phyloP scores from a whole-genome alignment of 1,284 basidiomycete species.

The Entoloma clypeatum region DNA sequence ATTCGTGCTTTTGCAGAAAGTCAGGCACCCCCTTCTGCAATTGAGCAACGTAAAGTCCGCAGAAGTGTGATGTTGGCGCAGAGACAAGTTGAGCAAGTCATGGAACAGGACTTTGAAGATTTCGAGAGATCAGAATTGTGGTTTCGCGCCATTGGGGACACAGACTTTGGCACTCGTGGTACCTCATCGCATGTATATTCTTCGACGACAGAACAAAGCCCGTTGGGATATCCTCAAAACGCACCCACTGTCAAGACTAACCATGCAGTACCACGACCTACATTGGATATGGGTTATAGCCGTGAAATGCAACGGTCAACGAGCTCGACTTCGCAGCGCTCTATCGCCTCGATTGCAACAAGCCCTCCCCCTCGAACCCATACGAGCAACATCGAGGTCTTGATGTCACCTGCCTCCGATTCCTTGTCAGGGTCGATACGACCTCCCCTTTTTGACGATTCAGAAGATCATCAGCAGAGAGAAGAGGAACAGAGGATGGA shows the following conservation, averaged over 20 bases:
- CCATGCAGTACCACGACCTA: slow-evolving; percentile 20
- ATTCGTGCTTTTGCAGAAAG: slow-evolving; percentile 66
- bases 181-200: slow-evolving; percentile 21
- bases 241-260: slow-evolving; percentile 21
- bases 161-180: slow-evolving; percentile 41
- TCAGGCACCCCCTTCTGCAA: slow-evolving; percentile 41
- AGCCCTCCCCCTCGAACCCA: slow-evolving; percentile 31
- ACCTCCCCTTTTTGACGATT: slow-evolving; percentile 78
- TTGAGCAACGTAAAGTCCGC: slow-evolving; percentile 61
- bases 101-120: slow-evolving; percentile 89
- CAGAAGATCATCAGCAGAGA: slow-evolving; percentile 58
- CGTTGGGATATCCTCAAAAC: slow-evolving; percentile 16
- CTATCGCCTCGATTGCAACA: slow-evolving; percentile 22
- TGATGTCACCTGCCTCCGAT: slow-evolving; percentile 68
- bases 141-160: slow-evolving; percentile 82
- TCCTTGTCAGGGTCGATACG: slow-evolving; percentile 48
- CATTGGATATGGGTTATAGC: slow-evolving; percentile 39
- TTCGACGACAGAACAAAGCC: slow-evolving; percentile 26
- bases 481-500: slow-evolving; percentile 82
- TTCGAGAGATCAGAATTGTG: slow-evolving; percentile 88
- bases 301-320: slow-evolving; percentile 31
- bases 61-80: slow-evolving; percentile 82
- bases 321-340: slow-evolving; percentile 35
- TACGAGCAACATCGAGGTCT: slow-evolving; percentile 64
- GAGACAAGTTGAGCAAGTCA: slow-evolving; percentile 78